Evolutionary conservation across 805 yeast genomes (phyloP).

Genomic region (Wickerhamiella musiphila): DNA sequence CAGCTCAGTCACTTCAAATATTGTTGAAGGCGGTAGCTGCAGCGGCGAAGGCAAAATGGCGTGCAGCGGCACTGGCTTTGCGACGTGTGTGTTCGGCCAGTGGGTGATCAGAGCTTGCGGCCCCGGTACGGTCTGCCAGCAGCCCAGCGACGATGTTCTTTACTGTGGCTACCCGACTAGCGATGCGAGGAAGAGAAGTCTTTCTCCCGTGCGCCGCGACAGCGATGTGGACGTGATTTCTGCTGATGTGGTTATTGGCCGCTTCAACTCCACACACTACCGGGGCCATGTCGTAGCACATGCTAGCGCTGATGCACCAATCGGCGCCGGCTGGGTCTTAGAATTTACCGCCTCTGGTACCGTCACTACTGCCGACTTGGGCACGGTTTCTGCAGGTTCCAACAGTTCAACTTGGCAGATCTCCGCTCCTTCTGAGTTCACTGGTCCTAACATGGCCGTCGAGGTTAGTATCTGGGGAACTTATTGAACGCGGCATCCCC

Average conservation of each 20-base stretch:
- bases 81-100: constrained; percentile 15
- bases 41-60: constrained; percentile 15
- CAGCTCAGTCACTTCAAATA: neutral
- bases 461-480: constrained; percentile 1
- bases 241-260: constrained; percentile 1
- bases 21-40: constrained; percentile 13
- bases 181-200: neutral
- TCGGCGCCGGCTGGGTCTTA: neutral
- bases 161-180: constrained; percentile 17
- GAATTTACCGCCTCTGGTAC: neutral
- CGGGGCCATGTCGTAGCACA: neutral
- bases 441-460: neutral
- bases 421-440: neutral
- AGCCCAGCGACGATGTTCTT: constrained; percentile 8
- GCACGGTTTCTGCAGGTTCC: neutral
- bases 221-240: constrained; percentile 1
- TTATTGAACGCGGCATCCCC: no score
- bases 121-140: constrained; percentile 18
- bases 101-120: constrained; percentile 20
- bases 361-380: neutral
- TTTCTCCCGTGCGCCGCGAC: neutral
- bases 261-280: constrained; percentile 1
- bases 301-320: neutral
- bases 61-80: constrained; percentile 17
- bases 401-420: neutral